Percentiles rank a stretch among this genome's conserved stretches.
Evolutionary conservation across 257 asterid species (phyloP).

Genomic region (Solanum boliviense): DNA sequence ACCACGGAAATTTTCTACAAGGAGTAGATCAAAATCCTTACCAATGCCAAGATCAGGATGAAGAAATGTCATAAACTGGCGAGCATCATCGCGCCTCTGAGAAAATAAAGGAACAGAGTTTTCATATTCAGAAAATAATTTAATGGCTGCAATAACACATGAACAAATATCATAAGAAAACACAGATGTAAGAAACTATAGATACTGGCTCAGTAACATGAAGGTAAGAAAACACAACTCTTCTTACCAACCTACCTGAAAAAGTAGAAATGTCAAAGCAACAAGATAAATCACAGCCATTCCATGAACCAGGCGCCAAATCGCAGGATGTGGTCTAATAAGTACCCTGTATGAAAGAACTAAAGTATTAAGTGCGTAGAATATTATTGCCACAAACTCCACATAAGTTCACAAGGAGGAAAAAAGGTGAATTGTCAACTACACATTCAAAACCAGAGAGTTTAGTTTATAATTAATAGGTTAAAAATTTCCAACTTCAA

Average conservation of each 20-base stretch:
- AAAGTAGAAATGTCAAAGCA: conserved; percentile 80
- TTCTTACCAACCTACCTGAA: conserved; percentile 53
- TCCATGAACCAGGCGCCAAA: conserved; percentile 98
- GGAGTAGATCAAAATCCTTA: conserved; percentile 25
- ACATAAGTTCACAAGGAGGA: background rate
- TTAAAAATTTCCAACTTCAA: background rate
- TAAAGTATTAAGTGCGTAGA: background rate
- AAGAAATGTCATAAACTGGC: conserved; percentile 69
- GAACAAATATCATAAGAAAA: background rate
- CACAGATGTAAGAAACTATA: background rate
- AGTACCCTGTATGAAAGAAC: conserved; percentile 55
- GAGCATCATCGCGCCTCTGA: conserved; percentile 93
- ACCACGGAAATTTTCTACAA: background rate
- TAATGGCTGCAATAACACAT: background rate
- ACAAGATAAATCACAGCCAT: conserved; percentile 92
- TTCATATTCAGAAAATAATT: background rate
- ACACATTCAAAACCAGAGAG: background rate
- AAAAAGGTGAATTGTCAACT: background rate
- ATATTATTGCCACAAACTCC: background rate
- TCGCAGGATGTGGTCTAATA: conserved; percentile 96
- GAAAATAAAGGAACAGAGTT: conserved; percentile 3
- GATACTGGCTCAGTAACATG: background rate
- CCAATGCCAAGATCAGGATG: conserved; percentile 95
- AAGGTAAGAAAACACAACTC: background rate
- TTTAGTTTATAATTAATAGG: background rate